Conservation (phyloP, 768 basidiomycete species). For the Artomyces pyxidatus region DNA sequence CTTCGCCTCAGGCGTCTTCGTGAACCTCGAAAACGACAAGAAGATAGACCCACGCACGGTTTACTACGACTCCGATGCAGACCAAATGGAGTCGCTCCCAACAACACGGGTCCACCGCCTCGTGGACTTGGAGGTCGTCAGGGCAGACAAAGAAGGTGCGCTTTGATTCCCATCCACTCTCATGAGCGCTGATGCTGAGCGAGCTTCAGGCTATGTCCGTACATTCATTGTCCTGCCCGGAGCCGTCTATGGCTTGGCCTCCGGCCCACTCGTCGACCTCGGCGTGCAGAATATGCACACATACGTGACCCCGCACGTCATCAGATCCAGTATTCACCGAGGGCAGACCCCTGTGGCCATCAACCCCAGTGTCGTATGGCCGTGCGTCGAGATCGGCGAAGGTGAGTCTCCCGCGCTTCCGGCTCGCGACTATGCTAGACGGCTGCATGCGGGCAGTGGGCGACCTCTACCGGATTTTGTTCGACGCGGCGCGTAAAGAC, state of each 20-base stretch:
- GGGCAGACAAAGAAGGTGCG: slow-evolving; percentile 38
- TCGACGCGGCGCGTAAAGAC: slow-evolving; percentile 25
- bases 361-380: slow-evolving; percentile 48
- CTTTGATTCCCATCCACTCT: neutral
- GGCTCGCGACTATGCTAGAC: neutral
- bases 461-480: slow-evolving; percentile 32
- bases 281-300: slow-evolving; percentile 49
- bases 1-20: slow-evolving; percentile 28
- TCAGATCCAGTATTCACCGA: slow-evolving; percentile 35
- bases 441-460: slow-evolving; percentile 24
- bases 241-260: slow-evolving; percentile 50
- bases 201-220: slow-evolving; percentile 32
- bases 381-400: slow-evolving; percentile 46
- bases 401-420: slow-evolving; percentile 21
- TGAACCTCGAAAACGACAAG: slow-evolving; percentile 32
- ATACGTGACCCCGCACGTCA: slow-evolving; percentile 38
- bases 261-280: slow-evolving; percentile 35
- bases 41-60: slow-evolving; percentile 28
- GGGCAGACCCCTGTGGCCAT: slow-evolving; percentile 46
- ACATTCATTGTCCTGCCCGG: slow-evolving; percentile 44
- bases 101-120: slow-evolving; percentile 36
- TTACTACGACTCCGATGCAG: slow-evolving; percentile 39
- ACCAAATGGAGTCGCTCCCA: slow-evolving; percentile 36
- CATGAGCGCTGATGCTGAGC: slow-evolving; percentile 8
- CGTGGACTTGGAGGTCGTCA: slow-evolving; percentile 40